Percentiles rank a stretch among this genome's conserved stretches.
Evolutionary conservation across 345 rosid genomes (phyloP).

Genomic region (Lepidium aucheri): DNA sequence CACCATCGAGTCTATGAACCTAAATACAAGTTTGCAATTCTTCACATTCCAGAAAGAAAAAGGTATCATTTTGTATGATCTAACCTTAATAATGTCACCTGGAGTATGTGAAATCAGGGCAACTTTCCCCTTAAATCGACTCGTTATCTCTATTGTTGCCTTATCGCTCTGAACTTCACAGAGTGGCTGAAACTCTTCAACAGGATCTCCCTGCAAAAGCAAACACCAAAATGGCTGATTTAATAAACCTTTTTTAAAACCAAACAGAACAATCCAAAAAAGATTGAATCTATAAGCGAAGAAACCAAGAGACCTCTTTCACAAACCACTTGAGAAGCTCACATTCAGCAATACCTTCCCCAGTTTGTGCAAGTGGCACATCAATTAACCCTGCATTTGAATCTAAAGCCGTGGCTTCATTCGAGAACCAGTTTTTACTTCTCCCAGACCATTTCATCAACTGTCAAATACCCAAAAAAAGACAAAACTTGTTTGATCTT

Average conservation of each 20-base stretch:
- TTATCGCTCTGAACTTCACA: conserved; percentile 99
- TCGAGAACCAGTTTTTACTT: conserved; percentile 40
- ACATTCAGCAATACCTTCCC: conserved; percentile 97
- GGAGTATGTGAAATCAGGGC: conserved; percentile 50
- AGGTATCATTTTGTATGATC: neutral
- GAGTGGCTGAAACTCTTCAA: conserved; percentile 90
- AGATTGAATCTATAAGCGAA: neutral
- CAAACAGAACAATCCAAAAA: neutral
- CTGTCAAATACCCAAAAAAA: conserved; percentile 11
- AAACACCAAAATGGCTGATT: neutral
- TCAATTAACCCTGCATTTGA: conserved; percentile 39
- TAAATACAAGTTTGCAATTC: neutral
- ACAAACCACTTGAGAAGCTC: conserved; percentile 93
- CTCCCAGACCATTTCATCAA: conserved; percentile 13
- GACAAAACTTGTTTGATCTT: neutral
- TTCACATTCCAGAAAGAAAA: neutral
- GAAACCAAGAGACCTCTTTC: conserved; percentile 50
- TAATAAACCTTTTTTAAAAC: neutral
- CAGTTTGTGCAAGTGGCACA: conserved; percentile 92
- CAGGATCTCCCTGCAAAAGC: conserved; percentile 58
- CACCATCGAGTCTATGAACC: neutral
- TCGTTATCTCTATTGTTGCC: conserved; percentile 90
- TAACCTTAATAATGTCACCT: conserved; percentile 83
- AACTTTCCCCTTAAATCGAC: conserved; percentile 87
- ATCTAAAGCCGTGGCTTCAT: conserved; percentile 41